A percentile compares a stretch with the other conserved stretches of the same genome.
These are phyloP conservation scores for Plenodomus lindquistii DNA, from an alignment of 2,329 filamentous ascomycete genomes.

Conservation along the genomic window DNA sequence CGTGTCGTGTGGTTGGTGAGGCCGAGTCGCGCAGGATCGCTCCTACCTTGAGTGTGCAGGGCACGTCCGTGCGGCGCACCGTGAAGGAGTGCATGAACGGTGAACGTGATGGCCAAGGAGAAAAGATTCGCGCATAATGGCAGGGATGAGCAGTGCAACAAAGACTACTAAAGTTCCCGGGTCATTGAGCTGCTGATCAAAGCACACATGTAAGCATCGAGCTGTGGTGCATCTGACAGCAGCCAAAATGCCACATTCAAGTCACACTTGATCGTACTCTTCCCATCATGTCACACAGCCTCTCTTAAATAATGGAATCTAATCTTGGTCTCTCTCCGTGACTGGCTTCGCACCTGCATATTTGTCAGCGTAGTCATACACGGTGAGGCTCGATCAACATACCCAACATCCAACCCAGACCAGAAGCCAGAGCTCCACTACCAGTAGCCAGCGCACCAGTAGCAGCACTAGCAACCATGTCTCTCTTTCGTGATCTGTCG, in stretches of 20 bases:
- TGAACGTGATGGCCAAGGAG: too few relatives aligned
- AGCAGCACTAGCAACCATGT: conserved; percentile 69
- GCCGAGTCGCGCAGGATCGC: background rate
- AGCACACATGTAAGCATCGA: too few relatives aligned
- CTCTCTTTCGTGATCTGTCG: conserved; percentile 66
- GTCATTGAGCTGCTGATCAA: too few relatives aligned
- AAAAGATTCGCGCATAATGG: too few relatives aligned
- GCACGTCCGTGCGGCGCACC: too few relatives aligned
- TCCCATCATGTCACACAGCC: background rate
- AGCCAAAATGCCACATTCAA: too few relatives aligned
- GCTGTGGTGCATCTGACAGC: too few relatives aligned
- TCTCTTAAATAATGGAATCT: background rate
- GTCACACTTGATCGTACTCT: too few relatives aligned
- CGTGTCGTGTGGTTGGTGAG: background rate
- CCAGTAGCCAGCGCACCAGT: conserved; percentile 65
- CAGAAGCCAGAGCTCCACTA: conserved; percentile 63
- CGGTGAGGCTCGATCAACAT: conserved; percentile 18
- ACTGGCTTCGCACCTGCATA: conserved; percentile 35
- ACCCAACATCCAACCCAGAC: conserved; percentile 68
- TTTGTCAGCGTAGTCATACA: conserved; percentile 4
- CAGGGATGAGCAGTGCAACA: too few relatives aligned
- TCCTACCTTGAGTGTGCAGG: too few relatives aligned
- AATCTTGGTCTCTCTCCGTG: conserved; percentile 10
- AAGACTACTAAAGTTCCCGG: too few relatives aligned
- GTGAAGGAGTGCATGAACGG: too few relatives aligned